Evolutionary conservation across 2,329 filamentous ascomycete species (phyloP), one percentile per base, ranked within the genome.

Genomic region (Alternaria triticina): DNA sequence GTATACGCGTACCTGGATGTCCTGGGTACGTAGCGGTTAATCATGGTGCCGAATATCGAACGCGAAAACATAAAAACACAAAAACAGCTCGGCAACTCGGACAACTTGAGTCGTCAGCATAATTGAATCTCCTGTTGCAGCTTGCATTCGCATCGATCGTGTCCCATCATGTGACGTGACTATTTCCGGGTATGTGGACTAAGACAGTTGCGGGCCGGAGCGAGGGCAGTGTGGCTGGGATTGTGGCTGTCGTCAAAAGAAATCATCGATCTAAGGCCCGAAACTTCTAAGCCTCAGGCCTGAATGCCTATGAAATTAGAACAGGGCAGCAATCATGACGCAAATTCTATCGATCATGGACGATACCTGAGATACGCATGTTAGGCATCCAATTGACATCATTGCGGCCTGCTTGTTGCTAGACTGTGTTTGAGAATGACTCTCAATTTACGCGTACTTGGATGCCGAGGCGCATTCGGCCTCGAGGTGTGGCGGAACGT

Each of bases 131-230:
- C 17, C 17, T 20, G 17, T 45, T 45, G 3, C 17, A 20, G 17
- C 23, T 13, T 33, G 13, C 44, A 46, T 40, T n/a, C 5, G 33
- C 13, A n/a, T 17, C 17, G 15, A 15, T 17, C 15, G 15, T 22
- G 7, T 15, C 8, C 22, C 12, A 33, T 25, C 20, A 30, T 17
- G 17, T 36, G 28, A 36, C 13, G 12, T 46, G 25, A 20, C 23
- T 54, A 58, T 61, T 51, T 52, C 52, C 46, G 64, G 40, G 54
- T 12, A 36, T 45, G 50, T 44, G 17, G 27, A 40, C 63, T 57
- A 57, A 55, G 28, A 50, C 54, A 30, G 17, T 45, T 15, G 57
- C 61, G 54, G 64, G 61, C 43, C 57, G 61, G 61, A 46, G 51
- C 57, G 64, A 66, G 54, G 57, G 57, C 50, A 56, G 12, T 33